These are phyloP conservation scores for Gnaphalium uliginosum DNA, from an alignment of 129 eudicot species.

Conservation along the genomic window DNA sequence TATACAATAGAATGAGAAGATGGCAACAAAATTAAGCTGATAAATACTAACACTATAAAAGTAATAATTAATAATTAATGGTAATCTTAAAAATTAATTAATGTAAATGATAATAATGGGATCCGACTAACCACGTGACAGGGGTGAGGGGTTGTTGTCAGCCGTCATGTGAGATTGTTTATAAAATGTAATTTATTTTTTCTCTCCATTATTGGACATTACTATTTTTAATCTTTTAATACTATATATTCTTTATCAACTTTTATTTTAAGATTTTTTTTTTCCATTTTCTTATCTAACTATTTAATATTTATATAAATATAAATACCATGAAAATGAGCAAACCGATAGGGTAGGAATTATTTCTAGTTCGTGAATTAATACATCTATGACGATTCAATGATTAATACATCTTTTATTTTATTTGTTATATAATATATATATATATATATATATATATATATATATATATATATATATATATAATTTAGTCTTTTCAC, in stretches of 20 bases:
- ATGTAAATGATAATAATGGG: conserved; percentile 50
- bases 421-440: too few species aligned
- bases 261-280: background rate
- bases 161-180: conserved; percentile 79
- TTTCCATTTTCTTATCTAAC: background rate
- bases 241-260: background rate
- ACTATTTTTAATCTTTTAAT: background rate
- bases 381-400: background rate
- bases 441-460: too few species aligned
- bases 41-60: background rate
- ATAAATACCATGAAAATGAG: conserved; percentile 2
- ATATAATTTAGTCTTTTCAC: too few species aligned
- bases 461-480: too few species aligned
- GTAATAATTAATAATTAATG: background rate
- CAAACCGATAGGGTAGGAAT: background rate
- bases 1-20: background rate
- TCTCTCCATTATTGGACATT: conserved; percentile 38
- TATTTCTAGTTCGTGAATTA: background rate
- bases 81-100: conserved; percentile 5
- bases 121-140: conserved; percentile 92
- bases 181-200: conserved; percentile 7
- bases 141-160: conserved; percentile 66
- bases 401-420: background rate
- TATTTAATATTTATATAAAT: background rate
- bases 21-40: background rate